Base-by-base conservation (phyloP, 2,329 filamentous ascomycete genomes). In the Immersiporthe knoxdaviesiana region DNA sequence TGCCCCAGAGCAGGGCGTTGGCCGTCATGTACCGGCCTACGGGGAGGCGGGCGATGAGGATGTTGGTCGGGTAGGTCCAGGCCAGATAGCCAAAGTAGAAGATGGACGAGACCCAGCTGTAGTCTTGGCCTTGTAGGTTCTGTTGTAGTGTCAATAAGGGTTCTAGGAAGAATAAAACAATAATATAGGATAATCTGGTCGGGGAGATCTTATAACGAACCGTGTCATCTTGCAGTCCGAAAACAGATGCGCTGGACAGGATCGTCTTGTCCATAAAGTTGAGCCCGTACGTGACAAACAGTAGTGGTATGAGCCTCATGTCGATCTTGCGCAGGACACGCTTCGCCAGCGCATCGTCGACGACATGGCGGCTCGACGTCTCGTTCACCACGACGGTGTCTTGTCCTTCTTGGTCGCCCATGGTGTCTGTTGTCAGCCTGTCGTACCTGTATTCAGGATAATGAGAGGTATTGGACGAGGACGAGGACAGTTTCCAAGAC, bases 211-310 rank as follows among this genome's bases (percentile, higher is more conserved):
- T n/a, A n/a, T n/a, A n/a, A 71, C 69, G 32, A 56, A 80, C 78
- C 21, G 78, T 83, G 72, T 87, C 86, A 1, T 85, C 77, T 7
- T 78, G 78, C n/a, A 88, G 74, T 0, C 85, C 86, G 72, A 89
- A 88, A 0, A 89, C 85, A 4, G 85, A 80, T 0, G 87, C 86
- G 69, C 82, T 86, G 0, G 84, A 85, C 1, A 88, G 74, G 68
- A 86, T 86, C 0, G 83, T 83, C 74, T 90, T 90, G 76, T 90
- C 87, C 81, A 89, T 87, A 68, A 88, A 89, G 73, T 88, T 87
- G 71, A 89, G 75, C 78, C 84, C 84, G 73, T 89, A 89, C 0
- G 84, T 87, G 56, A 84, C 72, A 70, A 88, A 88, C 12, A 89
- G 76, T 14, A 89, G 77, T 0, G 87, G 86, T 6, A 90, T 83